Evolutionary conservation across 2,329 filamentous ascomycete genomes (phyloP), one percentile per base, ranked within the genome.

Genomic region (Aurifilum marmelostoma): DNA sequence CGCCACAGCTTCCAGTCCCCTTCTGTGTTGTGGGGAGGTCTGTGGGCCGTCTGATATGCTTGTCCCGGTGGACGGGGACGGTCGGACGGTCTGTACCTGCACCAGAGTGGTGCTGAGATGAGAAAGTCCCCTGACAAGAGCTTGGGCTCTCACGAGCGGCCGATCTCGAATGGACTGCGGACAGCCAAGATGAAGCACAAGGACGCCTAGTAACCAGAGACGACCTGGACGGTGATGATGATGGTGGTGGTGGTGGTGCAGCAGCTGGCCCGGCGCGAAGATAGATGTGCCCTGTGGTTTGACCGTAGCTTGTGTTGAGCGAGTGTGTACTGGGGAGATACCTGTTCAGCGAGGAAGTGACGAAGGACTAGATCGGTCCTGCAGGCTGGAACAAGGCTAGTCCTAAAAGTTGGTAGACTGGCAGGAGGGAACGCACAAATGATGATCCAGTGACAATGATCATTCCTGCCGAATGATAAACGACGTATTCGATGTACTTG

Each of bases 381-480:
- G 67, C 67, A 61, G 58, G 52, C 54, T 63, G 41, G 65, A 32
- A 52, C 61, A 65, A 52, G 34, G 67, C 67, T 62, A 68, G 63
- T 60, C 56, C 59, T 37, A 62, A 50, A 50, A 47, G 34, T 14
- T 27, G 61, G 61, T 63, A 29, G 41, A 63, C 61, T n/a, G 32
- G 43, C 37, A 50, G 29, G 47, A 41, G 59, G 62, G 47, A 29
- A 68, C 67, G 58, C 66, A 64, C 65, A 60, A 52, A 43, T 67
- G 59, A 69, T 67, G 64, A 67, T 65, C 67, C 41, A 66, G 50
- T 66, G 66, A 68, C 50, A 61, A 54, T 63, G 52, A 34, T 27
- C 29, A 52, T 50, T 67, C 58, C 27, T 67, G 63, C 37, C 12
- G n/a, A 34, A 59, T 6, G 27, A 43, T 16, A 63, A 24, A 24